Base-by-base conservation (phyloP, 2,329 filamentous ascomycete genomes). In the Chalaropsis ovoidea region DNA sequence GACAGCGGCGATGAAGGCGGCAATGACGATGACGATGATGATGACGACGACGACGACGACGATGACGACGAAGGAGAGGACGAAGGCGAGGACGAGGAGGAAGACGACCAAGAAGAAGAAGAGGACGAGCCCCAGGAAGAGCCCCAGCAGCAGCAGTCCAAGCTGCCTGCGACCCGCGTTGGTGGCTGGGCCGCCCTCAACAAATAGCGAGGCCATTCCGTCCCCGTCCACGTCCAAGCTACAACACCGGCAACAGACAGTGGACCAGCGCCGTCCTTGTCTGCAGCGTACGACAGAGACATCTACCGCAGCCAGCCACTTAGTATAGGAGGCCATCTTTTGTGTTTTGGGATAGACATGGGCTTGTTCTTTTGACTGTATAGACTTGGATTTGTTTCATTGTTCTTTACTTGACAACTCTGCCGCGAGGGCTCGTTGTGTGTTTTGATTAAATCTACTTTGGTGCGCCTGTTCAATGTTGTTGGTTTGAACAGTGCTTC, bases 1-100 rank as follows among this genome's bases (percentile, higher is more conserved):
- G 76, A 74, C 0, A 77, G 76, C 1, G 76, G 74, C 72, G 78
- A 75, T 0, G 76, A 73, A 0, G 77, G 74, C 0, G 78, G 75
- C 0, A 76, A 72, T 0, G 75, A n/a, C n/a, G n/a, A n/a, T n/a
- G n/a, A n/a, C n/a, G n/a, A n/a, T n/a, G n/a, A n/a, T n/a, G 74
- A 49, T 22, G 19, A 22, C 0, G 75, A 72, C 1, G 76, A 73
- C 0, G 74, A 71, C 0, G 74, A 70, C 0, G 74, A 70, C 1
- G 75, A 71, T 1, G 73, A 68, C 1, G 73, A 71, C 1, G 72
- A 69, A 1, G 73, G 69, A 0, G 72, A 68, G 2, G 71, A 68
- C 0, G 70, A 68, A 4, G 72, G 67, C 1, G 47, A 67, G 5
- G 62, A 67, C 1, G 62, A 67, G 2, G 58, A 60, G 15, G 47